Evolutionary conservation across 139 green algal genomes (phyloP), one percentile per base, ranked within the genome.

Genomic region (Astrephomene gubernaculifera): DNA sequence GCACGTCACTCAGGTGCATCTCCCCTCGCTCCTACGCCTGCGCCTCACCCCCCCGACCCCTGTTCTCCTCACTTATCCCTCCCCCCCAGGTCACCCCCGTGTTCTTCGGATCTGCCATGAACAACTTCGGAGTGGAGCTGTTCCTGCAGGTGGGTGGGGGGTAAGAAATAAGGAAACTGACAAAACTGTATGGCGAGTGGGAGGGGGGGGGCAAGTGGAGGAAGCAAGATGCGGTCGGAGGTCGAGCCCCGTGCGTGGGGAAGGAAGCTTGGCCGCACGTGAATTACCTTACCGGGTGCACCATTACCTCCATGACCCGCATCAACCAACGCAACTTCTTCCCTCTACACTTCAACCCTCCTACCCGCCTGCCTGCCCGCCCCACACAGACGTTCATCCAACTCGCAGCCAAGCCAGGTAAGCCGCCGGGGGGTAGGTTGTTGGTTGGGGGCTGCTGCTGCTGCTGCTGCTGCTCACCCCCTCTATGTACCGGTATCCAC

Each of bases 121-220:
- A 94, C 86, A 97, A 96, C 87, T 97, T 97, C 85, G 91, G 89
- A 0, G 94, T 97, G 76, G 90, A 97, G 87, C 90, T 96, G 27
- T 96, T 97, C 82, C 90, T 97, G 79, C 80, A 95, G 81, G 76
- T 83, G 53, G 74, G 74, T 21, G 38, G 38, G 29, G 43, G 2
- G 24, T 25, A 8, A 17, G 64, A 9, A 2, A n/a, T 69, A 73
- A 74, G 4, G 94, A 94, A 71, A 63, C 82, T 14, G 69, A 86
- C 1, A 33, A 10, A n/a, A 52, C 81, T 33, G 73, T 74, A 4
- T 31, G 65, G 41, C 81, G 79, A 45, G 71, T 79, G 85, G 67
- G 43, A 12, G 7, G 4, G 38, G 33, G 49, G 6, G 36, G 63
- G 31, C 61, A 21, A n/a, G 27, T 6, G 4, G 29, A 45, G n/a